Percentiles rank a stretch among this genome's conserved stretches.
Evolutionary conservation across 225 moss, liverwort and hornwort species (phyloP).

Genomic region (Straminergon stramineum): DNA sequence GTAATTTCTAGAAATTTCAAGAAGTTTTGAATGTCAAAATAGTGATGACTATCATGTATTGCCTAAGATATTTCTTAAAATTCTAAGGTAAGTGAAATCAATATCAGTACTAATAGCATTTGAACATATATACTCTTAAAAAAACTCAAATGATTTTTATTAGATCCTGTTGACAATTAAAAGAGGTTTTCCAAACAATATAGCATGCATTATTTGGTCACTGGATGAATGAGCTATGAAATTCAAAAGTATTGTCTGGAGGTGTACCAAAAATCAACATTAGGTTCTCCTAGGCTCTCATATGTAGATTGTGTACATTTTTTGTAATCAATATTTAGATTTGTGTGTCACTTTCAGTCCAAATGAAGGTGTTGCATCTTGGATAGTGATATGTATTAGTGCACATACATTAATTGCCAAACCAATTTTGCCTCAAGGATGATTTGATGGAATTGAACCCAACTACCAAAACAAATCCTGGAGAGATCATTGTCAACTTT

Average conservation of each 20-base stretch:
- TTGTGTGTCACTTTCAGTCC: accelerated
- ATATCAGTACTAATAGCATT: background rate
- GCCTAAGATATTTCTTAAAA: background rate
- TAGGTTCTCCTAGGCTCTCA: background rate
- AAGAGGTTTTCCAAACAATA: background rate
- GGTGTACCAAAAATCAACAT: background rate
- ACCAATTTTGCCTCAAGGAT: too few relatives aligned
- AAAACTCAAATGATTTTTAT: background rate
- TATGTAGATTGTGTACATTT: background rate
- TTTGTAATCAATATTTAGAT: background rate
- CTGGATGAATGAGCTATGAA: background rate
- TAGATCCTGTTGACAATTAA: background rate
- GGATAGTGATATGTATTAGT: background rate
- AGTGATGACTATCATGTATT: background rate
- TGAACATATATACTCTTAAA: background rate
- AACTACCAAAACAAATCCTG: background rate
- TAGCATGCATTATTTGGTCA: background rate
- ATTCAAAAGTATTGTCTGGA: background rate
- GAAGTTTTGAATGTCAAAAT: background rate
- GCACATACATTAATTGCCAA: background rate
- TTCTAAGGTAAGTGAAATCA: background rate
- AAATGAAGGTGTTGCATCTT: background rate
- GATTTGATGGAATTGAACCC: background rate
- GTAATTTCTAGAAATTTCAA: background rate
- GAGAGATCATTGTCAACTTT: accelerated